Percentiles rank a stretch among this genome's conserved stretches.
These are phyloP conservation scores for Fusarium annulatum DNA, from an alignment of 2,329 filamentous ascomycete species.

Conservation along the genomic window DNA sequence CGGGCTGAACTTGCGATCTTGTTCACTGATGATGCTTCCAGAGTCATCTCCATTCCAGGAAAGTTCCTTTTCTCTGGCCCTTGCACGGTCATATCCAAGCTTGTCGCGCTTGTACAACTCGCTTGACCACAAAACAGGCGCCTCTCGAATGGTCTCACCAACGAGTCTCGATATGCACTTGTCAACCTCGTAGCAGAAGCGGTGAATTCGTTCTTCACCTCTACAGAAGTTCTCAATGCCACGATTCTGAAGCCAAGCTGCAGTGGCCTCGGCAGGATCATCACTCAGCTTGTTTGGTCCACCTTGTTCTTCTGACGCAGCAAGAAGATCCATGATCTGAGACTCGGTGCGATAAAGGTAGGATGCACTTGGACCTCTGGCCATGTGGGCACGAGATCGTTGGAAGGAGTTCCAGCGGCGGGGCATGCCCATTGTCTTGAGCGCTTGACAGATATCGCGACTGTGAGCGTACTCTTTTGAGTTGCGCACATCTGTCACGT, in stretches of 20 bases:
- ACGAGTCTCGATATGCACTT: constrained; percentile 87
- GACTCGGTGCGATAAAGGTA: constrained; percentile 85
- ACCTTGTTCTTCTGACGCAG: constrained; percentile 83
- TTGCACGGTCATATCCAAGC: constrained; percentile 64
- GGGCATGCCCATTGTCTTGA: constrained; percentile 88
- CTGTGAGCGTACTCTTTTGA: constrained; percentile 90
- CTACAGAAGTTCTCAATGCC: constrained; percentile 93
- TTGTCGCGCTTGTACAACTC: constrained; percentile 86
- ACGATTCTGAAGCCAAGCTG: constrained; percentile 82
- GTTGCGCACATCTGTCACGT: constrained; percentile 91
- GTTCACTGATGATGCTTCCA: constrained; percentile 66
- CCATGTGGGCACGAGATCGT: constrained; percentile 59
- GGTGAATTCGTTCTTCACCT: constrained; percentile 93
- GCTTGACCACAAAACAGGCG: constrained; percentile 91
- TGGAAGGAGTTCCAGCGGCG: constrained; percentile 66
- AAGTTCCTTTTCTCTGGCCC: constrained; percentile 58
- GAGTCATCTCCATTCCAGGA: constrained; percentile 61
- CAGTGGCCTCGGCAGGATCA: constrained; percentile 88
- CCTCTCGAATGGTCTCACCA: constrained; percentile 84
- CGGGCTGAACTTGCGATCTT: constrained; percentile 60
- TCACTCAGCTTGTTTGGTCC: constrained; percentile 97
- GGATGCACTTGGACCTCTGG: constrained; percentile 62
- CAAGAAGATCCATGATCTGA: constrained; percentile 88
- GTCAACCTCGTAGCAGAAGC: constrained; percentile 91
- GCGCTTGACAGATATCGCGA: constrained; percentile 83